These are phyloP conservation scores for Cytidiella melzeri DNA, from an alignment of 768 basidiomycete species.

Conservation along the genomic window DNA sequence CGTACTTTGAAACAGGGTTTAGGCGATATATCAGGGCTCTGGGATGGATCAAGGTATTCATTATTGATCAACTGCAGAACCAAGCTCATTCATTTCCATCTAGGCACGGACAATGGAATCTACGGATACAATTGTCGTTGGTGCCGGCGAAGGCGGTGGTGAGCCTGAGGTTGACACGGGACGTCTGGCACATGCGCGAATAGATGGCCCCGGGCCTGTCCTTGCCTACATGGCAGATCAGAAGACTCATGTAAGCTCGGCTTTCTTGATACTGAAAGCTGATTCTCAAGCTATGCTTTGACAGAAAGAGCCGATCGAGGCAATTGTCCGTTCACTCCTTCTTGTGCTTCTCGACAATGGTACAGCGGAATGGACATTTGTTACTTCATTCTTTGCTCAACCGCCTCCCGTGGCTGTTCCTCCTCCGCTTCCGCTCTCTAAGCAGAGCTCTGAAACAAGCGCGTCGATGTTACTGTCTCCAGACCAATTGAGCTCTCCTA, in stretches of 20 bases:
- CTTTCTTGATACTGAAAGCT: not conserved
- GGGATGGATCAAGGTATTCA: slow-evolving; percentile 66
- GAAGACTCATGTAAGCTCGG: slow-evolving; percentile 67
- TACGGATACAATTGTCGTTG: slow-evolving; percentile 52
- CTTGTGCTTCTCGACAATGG: slow-evolving; percentile 95
- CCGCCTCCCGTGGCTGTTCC: slow-evolving; percentile 16
- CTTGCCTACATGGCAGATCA: slow-evolving; percentile 88
- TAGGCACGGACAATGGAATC: slow-evolving; percentile 69
- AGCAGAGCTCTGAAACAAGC: slow-evolving; percentile 6
- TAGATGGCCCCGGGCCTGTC: slow-evolving; percentile 77
- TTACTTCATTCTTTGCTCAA: slow-evolving; percentile 71
- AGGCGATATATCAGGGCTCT: slow-evolving; percentile 83
- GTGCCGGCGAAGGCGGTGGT: slow-evolving; percentile 36
- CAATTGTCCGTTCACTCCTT: slow-evolving; percentile 75
- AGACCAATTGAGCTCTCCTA: slow-evolving; percentile 21
- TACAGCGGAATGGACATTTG: slow-evolving; percentile 85
- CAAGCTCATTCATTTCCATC: not conserved
- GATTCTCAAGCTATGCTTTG: not conserved
- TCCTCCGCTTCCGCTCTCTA: slow-evolving; percentile 1
- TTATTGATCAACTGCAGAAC: not conserved
- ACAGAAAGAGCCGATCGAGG: slow-evolving; percentile 81
- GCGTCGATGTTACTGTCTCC: slow-evolving; percentile 32
- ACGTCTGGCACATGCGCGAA: slow-evolving; percentile 58
- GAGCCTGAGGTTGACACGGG: slow-evolving; percentile 38
- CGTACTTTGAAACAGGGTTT: slow-evolving; percentile 96